Percentiles rank a stretch among this genome's conserved stretches.
phyloP scores from a whole-genome alignment of 1,139 yeast genomes.

The Spathaspora jeffriesii region DNA sequence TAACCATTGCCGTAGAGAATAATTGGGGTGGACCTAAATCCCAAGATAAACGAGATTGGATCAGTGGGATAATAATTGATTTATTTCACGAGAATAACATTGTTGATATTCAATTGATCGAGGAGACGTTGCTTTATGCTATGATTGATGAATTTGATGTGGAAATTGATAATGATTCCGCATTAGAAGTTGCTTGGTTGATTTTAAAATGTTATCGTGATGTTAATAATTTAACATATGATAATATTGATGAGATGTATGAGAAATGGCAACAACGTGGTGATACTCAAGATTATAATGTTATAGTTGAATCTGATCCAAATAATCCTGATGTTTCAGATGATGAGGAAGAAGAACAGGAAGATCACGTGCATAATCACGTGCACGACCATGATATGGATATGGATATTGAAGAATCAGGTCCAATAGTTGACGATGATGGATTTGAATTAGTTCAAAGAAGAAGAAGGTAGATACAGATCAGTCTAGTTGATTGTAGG shows the following conservation, averaged over 20 bases:
- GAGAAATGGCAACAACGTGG: slow-evolving; percentile 57
- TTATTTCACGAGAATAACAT: slow-evolving; percentile 58
- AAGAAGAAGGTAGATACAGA: slow-evolving; percentile 22
- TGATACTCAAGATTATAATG: slow-evolving; percentile 29
- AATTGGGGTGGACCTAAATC: slow-evolving; percentile 97
- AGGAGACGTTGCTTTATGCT: slow-evolving; percentile 82
- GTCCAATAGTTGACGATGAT: slow-evolving; percentile 85
- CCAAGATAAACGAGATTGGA: slow-evolving; percentile 93
- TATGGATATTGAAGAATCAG: slow-evolving; percentile 41
- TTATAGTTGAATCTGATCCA: slow-evolving; percentile 54
- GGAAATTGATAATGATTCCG: slow-evolving; percentile 86
- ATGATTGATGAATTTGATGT: slow-evolving; percentile 96
- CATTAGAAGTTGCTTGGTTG: slow-evolving; percentile 68
- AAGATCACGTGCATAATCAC: slow-evolving; percentile 23
- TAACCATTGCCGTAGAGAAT: slow-evolving; percentile 91
- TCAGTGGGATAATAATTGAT: slow-evolving; percentile 80
- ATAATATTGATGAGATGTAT: slow-evolving; percentile 60
- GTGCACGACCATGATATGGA: slow-evolving; percentile 26
- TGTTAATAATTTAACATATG: slow-evolving; percentile 53
- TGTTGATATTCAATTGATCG: slow-evolving; percentile 78
- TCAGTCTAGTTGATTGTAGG: too few species aligned
- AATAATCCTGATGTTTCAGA: slow-evolving; percentile 56
- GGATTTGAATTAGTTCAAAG: slow-evolving; percentile 87
- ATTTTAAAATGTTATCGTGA: slow-evolving; percentile 68
- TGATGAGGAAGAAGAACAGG: slow-evolving; percentile 47